Evolutionary conservation across 208 protist species (phyloP), one percentile per base, ranked within the genome.

Genomic region (Paratrypanosoma confusum): DNA sequence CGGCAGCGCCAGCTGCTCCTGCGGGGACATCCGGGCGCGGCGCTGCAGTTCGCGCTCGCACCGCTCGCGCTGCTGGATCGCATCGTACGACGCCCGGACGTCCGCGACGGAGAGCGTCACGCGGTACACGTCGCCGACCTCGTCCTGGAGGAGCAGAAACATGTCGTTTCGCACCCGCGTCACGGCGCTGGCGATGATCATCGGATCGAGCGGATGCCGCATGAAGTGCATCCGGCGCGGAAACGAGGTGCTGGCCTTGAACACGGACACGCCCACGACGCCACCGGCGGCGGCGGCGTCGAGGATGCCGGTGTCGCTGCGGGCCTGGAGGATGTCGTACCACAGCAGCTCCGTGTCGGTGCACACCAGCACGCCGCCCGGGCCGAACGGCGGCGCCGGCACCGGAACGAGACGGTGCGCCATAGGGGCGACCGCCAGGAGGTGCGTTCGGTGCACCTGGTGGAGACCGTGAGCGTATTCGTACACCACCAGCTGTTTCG

Each of bases 61-160:
- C 22, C 57, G 47, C 42, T 68, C 52, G 41, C 44, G 23, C 42
- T 60, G 38, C 50, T 76, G 63, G 11, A 45, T 38, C 14, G 61
- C 78, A 26, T 81, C 65, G 47, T 85, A 82, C 36, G 75, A 68
- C 13, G 90, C 77, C 44, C 90, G 82, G 13, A 88, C 85, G 38
- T 83, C 72, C 3, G 57, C 58, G 0, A 61, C 23, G n/a, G 69
- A 54, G 23, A 90, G 42, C 5, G 80, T 89, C 2, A 99, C 71
- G 35, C 96, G 97, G 65, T 96, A 99, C 14, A 99, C 27, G 57
- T 99, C 97, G n/a, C 98, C 97, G 6, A 83, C 66, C 56, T 99
- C 96, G 20, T 86, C 90, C 67, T 99, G 97, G 28, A 98, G 22
- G 1, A 99, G 53, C 40, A 97, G 61, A 58, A 99, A 98, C 39